phyloP scores from a whole-genome alignment of 176 grass and related monocot species.

The Musa beccarii region DNA sequence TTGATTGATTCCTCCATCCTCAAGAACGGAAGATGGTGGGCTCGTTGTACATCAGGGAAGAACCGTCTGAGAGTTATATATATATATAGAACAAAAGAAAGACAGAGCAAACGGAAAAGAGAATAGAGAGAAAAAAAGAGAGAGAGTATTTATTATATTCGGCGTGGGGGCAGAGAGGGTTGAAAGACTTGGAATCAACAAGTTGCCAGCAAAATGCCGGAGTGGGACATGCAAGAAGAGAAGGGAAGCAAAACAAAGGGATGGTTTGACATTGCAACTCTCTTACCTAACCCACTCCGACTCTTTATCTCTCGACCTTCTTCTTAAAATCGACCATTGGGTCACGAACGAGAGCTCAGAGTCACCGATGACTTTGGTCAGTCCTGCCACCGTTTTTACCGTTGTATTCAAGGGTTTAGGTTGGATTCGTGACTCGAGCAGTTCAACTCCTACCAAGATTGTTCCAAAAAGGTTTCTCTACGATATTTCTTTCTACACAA shows the following conservation, averaged over 20 bases:
- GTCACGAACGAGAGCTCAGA: no score
- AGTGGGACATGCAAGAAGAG: neutral
- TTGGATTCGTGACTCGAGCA: no score
- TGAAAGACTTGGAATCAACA: neutral
- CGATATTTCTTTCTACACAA: no score
- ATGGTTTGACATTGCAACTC: conserved; percentile 10
- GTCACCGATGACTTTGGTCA: no score
- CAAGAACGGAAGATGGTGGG: neutral
- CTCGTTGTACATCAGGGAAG: neutral
- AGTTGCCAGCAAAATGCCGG: conserved; percentile 1
- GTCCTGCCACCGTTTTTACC: no score
- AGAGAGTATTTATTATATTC: neutral
- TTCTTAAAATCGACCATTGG: no score
- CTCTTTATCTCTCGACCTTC: neutral
- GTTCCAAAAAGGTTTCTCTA: no score
- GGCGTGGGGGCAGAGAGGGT: neutral
- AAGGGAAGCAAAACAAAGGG: neutral
- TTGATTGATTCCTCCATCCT: conserved; percentile 54
- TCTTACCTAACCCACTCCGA: neutral
- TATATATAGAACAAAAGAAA: conserved; percentile 19
- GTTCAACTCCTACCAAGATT: no score
- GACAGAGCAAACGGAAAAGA: neutral
- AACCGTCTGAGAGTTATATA: conserved; percentile 29
- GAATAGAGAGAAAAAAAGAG: neutral
- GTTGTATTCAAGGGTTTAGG: no score